Percentiles rank a stretch among this genome's conserved stretches.
Conservation (phyloP, 2,329 filamentous ascomycete genomes). For the Xylaria hypoxylon region DNA sequence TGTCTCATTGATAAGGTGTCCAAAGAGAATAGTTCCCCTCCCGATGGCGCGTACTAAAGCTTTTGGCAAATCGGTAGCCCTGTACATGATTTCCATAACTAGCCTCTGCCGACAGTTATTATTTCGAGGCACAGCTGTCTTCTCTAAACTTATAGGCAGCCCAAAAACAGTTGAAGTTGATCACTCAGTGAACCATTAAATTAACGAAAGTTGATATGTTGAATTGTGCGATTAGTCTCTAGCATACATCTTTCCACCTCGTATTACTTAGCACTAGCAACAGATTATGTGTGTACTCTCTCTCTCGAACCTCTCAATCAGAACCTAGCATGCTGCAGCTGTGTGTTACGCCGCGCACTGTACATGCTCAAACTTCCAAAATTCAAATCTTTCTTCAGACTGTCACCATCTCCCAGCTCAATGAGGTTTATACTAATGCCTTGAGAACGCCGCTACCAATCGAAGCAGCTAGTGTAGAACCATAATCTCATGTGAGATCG, state of each 20-base stretch:
- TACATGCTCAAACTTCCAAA: slow-evolving; percentile 41
- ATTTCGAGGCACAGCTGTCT: background rate
- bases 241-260: slow-evolving; percentile 34
- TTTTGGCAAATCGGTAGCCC: background rate
- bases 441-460: slow-evolving; percentile 18
- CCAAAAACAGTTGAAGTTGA: background rate
- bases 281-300: slow-evolving; percentile 35
- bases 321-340: slow-evolving; percentile 35
- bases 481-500: background rate
- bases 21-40: background rate
- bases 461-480: slow-evolving; percentile 1
- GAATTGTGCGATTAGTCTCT: slow-evolving; percentile 27
- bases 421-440: slow-evolving; percentile 19
- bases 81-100: background rate
- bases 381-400: slow-evolving; percentile 34
- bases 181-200: background rate
- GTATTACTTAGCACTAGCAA: slow-evolving; percentile 38
- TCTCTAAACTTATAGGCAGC: too few relatives aligned
- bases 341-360: slow-evolving; percentile 32
- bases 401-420: slow-evolving; percentile 20
- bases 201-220: slow-evolving; percentile 23
- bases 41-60: background rate
- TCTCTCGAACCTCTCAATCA: slow-evolving; percentile 25
- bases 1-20: too few relatives aligned
- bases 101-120: background rate